These are phyloP conservation scores for Colletotrichum endophyticum DNA, from an alignment of 2,329 filamentous ascomycete species.

Conservation along the genomic window DNA sequence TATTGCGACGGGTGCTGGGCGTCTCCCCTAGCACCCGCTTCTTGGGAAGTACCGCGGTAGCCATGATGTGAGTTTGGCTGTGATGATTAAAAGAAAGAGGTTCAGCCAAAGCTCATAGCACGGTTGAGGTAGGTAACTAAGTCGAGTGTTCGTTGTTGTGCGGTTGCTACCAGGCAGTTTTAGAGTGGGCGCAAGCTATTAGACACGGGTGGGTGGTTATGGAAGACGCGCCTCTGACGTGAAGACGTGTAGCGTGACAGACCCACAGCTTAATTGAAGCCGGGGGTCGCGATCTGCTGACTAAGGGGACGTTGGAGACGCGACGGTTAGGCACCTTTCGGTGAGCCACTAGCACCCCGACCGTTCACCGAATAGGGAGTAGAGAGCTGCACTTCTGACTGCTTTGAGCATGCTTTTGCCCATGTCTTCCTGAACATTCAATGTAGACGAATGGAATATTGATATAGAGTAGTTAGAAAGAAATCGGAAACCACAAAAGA, in stretches of 20 bases:
- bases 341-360: no score
- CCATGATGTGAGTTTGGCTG: slow-evolving; percentile 40
- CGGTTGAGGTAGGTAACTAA: background rate
- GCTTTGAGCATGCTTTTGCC: no score
- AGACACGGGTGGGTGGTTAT: background rate
- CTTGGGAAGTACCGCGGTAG: slow-evolving; percentile 62
- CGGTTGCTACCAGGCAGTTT: slow-evolving; percentile 6
- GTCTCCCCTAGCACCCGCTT: slow-evolving; percentile 77
- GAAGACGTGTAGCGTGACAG: slow-evolving; percentile 42
- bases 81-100: background rate
- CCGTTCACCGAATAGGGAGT: no score
- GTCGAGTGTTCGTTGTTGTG: background rate
- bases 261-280: slow-evolving; percentile 30
- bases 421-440: no score
- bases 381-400: no score
- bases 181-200: slow-evolving; percentile 4
- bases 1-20: slow-evolving; percentile 67
- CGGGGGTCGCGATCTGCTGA: background rate
- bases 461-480: no score
- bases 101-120: slow-evolving; percentile 8
- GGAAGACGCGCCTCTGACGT: slow-evolving; percentile 38
- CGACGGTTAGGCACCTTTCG: background rate
- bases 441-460: no score
- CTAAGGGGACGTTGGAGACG: background rate
- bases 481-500: no score